Evolutionary conservation across 1,284 basidiomycete genomes (phyloP), one percentile per base, ranked within the genome.

Genomic region (Ustilago bromivora): DNA sequence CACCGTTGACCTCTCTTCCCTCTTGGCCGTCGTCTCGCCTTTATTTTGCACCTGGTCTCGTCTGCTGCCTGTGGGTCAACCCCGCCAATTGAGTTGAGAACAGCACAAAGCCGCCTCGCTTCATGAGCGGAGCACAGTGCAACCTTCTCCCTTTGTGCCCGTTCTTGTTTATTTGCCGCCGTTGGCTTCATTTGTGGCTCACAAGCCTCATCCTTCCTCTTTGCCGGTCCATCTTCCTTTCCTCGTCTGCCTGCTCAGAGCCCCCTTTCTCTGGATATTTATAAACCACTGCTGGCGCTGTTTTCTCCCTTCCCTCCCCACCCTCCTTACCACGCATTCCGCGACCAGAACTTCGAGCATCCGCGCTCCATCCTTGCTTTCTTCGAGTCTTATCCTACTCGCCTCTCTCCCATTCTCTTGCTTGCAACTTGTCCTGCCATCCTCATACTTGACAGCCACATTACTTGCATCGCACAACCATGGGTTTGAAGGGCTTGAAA

Each of bases 401-500:
- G 11, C 28, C 46, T 43, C 35, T 28, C 43, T 43, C 35, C 23
- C 43, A 4, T 55, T 34, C 52, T 57, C 12, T 28, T 11, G 3
- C 28, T 49, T 23, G 13, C 56, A 15, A 28, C 15, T 32, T 11
- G 28, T 41, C 36, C 36, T 49, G n/a, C 43, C 31, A 31, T 9
- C 28, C 41, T 19, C 15, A 12, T 10, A 36, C 10, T 51, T 15
- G 15, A 47, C 35, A 40, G 36, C n/a, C 54, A 17, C 53, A 11
- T 55, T 53, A 19, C 4, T 6, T 32, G 34, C 56, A 46, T 34
- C 4, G 6, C 4, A 53, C 51, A 47, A 71, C n/a, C 55, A 78
- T 75, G 76, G 57, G 60, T 63, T 51, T 75, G 51, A 58, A 19
- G 31, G 71, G 76, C 15, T 40, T 75, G 49, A 69, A 70, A 47